Base-by-base conservation (phyloP, 2,329 filamentous ascomycete species). In the Xylariaceae sp. region DNA sequence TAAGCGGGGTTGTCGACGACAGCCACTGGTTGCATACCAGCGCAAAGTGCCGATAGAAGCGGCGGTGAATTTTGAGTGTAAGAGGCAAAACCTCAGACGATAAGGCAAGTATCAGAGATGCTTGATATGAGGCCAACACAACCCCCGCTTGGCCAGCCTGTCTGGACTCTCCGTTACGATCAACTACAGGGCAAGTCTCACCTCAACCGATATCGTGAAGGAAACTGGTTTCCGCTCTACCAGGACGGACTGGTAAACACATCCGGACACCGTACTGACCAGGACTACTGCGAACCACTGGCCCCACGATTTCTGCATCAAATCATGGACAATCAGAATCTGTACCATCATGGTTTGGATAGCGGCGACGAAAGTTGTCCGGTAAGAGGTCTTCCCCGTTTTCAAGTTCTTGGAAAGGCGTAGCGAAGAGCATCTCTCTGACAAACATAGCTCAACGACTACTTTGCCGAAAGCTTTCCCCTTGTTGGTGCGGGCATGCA, bases 161-260 rank as follows among this genome's bases (percentile, higher is more conserved):
- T 51, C 61, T 58, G 54, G 63, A 30, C 52, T 45, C 4, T 58
- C 51, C 53, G 56, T 56, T 35, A 34, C 51, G 55, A 51, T 51
- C 51, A 52, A 66, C 65, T 55, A 64, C 63, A 63, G 55, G 60
- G 56, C 56, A 62, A 65, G 67, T 68, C 65, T 69, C 66, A 68
- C 58, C 50, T 63, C 51, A 45, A 52, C 53, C 62, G 51, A 61
- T 56, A 60, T 55, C 54, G 53, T 57, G 53, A 61, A 64, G 51
- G 60, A 59, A 34, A n/a, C 41, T 57, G 41, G 39, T 45, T 60
- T 57, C 56, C 56, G 34, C 34, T 61, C 41, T 51, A 51, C 58
- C 58, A 59, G 34, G 17, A 47, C 51, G 49, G 56, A 18, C 34
- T 53, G 51, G 15, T 57, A 55, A 53, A 59, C 51, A 44, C 51